Conservation (phyloP, 768 basidiomycete species). For the Naganishia randhawae region DNA sequence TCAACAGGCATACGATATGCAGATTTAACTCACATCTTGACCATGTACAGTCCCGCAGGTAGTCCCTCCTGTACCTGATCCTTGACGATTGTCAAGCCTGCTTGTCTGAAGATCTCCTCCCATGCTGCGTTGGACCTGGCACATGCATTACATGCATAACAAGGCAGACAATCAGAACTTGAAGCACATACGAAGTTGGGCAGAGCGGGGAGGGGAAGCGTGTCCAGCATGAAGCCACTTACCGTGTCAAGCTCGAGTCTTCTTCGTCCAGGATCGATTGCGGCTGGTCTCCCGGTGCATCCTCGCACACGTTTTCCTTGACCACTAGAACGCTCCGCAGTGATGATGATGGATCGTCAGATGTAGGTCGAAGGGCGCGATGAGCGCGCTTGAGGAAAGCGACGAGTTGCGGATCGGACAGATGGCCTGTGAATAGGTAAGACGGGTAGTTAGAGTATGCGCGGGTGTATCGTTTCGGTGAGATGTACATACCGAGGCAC, state of each 20-base stretch:
- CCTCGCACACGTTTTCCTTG: slow-evolving; percentile 83
- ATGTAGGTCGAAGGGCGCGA: slow-evolving; percentile 57
- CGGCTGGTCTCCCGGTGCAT: slow-evolving; percentile 55
- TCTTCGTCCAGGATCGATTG: slow-evolving; percentile 67
- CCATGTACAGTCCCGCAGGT: slow-evolving; percentile 71
- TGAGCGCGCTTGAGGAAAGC: slow-evolving; percentile 67
- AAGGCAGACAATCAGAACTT: slow-evolving; percentile 21
- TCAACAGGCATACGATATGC: too few species aligned
- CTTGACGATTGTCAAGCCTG: slow-evolving; percentile 67
- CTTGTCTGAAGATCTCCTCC: slow-evolving; percentile 68
- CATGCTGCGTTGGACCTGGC: slow-evolving; percentile 76
- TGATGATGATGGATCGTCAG: slow-evolving; percentile 13
- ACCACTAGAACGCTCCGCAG: slow-evolving; percentile 62
- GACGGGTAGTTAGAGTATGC: slow-evolving; percentile 11
- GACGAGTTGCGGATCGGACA: slow-evolving; percentile 71
- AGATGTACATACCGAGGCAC: slow-evolving; percentile 59
- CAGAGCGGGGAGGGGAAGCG: neutral
- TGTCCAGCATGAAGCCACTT: slow-evolving; percentile 25
- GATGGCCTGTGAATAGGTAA: slow-evolving; percentile 54
- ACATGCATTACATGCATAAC: too few species aligned
- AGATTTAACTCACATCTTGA: slow-evolving; percentile 69
- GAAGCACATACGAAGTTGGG: neutral
- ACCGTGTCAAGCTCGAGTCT: slow-evolving; percentile 90
- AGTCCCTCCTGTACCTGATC: slow-evolving; percentile 80
- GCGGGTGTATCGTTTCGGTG: neutral